Evolutionary conservation across 257 asterid genomes (phyloP).

Genomic region (Leptodermis oblonga): DNA sequence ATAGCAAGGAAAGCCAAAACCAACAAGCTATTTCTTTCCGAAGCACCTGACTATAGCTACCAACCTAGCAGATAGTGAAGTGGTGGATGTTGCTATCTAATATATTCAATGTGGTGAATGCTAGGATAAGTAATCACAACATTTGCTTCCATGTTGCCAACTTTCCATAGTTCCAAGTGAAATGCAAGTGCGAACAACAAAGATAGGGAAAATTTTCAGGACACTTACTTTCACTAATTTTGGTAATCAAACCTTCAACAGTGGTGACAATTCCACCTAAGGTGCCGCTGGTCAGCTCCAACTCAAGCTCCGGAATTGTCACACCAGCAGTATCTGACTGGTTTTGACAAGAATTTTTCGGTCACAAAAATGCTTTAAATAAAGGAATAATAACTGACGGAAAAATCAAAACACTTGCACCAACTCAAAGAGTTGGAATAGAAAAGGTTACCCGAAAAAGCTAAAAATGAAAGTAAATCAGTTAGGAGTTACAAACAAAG

Average conservation of each 20-base stretch:
- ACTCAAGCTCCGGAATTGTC: conserved; percentile 71
- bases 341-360: conserved; percentile 16
- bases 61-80: neutral
- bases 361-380: conserved; percentile 16
- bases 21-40: neutral
- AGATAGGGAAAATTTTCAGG: neutral
- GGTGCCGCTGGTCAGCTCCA: conserved; percentile 86
- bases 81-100: neutral
- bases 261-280: conserved; percentile 96
- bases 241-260: conserved; percentile 83
- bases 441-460: neutral
- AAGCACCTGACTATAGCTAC: neutral
- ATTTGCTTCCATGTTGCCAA: neutral
- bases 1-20: neutral
- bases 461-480: neutral
- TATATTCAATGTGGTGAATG: neutral
- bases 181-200: neutral
- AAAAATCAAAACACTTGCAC: neutral
- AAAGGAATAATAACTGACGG: neutral
- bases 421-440: neutral
- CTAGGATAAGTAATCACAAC: neutral
- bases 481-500: too few relatives aligned
- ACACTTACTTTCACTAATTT: conserved; percentile 78
- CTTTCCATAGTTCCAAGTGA: neutral
- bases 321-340: conserved; percentile 92